Percentiles rank a stretch among this genome's conserved stretches.
Evolutionary conservation across 495 filamentous ascomycete genomes (phyloP).

Genomic region (Aspergillus taichungensis): DNA sequence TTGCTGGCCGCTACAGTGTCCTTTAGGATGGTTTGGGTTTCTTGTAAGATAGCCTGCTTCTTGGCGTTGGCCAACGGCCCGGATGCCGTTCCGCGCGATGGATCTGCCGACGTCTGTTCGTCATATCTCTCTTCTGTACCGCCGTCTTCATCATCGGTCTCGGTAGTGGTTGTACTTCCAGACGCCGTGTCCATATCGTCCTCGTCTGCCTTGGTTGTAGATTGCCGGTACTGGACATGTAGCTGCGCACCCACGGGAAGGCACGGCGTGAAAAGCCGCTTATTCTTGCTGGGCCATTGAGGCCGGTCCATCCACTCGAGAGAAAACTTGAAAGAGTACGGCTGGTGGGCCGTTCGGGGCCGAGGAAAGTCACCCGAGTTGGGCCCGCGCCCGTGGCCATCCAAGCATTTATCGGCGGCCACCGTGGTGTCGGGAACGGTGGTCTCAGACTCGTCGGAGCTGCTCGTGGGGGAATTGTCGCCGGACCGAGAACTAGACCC

Average conservation of each 20-base stretch:
- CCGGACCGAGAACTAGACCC: slow-evolving; percentile 18
- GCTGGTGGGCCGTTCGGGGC: slow-evolving; percentile 44
- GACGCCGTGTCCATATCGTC: slow-evolving; percentile 22
- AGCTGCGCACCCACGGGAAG: slow-evolving; percentile 60
- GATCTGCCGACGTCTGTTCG: no score
- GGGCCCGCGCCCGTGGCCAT: slow-evolving; percentile 18
- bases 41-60: slow-evolving; percentile 2
- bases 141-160: slow-evolving; percentile 9
- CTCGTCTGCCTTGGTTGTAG: slow-evolving; percentile 15
- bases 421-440: slow-evolving; percentile 18
- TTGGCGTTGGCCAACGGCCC: neutral
- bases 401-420: slow-evolving; percentile 19
- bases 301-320: slow-evolving; percentile 63
- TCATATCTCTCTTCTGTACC: neutral
- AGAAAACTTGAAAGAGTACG: slow-evolving; percentile 68
- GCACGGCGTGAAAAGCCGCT: slow-evolving; percentile 60
- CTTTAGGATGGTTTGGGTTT: slow-evolving; percentile 7
- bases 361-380: slow-evolving; percentile 22
- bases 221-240: slow-evolving; percentile 31
- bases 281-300: slow-evolving; percentile 43
- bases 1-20: slow-evolving; percentile 42
- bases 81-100: no score
- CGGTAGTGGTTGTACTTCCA: slow-evolving; percentile 12
- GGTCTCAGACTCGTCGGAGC: slow-evolving; percentile 33
- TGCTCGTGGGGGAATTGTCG: slow-evolving; percentile 26